These are phyloP conservation scores for Phytophthora citrophthora DNA, from an alignment of 352 stramenopile genomes.

Conservation along the genomic window DNA sequence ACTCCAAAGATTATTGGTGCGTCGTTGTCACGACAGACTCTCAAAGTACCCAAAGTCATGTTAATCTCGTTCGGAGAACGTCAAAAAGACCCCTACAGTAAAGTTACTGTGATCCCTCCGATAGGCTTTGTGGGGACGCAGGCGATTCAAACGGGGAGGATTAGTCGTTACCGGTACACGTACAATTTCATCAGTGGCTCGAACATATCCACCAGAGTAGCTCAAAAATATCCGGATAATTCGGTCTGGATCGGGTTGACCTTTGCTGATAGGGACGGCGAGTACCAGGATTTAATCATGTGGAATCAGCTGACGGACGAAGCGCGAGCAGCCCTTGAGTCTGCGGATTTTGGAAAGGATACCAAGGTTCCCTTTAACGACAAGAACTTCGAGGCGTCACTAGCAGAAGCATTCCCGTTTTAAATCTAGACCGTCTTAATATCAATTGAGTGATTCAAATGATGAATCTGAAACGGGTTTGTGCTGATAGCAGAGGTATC, in stretches of 20 bases:
- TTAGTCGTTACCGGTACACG: background rate
- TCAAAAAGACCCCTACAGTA: background rate
- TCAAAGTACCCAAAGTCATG: background rate
- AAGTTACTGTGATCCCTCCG: background rate
- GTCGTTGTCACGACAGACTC: background rate
- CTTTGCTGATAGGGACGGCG: background rate
- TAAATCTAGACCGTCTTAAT: background rate
- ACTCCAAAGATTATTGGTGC: background rate
- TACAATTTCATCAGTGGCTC: background rate
- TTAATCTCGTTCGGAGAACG: background rate
- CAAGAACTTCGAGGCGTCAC: background rate
- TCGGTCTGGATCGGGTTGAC: background rate
- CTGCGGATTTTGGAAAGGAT: background rate
- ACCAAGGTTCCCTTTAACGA: background rate
- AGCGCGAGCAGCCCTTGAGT: background rate
- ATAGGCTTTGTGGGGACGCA: background rate
- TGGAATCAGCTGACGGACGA: background rate
- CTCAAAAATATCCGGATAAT: background rate
- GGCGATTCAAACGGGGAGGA: background rate
- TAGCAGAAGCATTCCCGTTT: background rate
- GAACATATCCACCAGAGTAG: background rate
- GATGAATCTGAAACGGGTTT: too few species aligned
- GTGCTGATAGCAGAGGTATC: too few species aligned
- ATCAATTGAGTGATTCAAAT: too few species aligned
- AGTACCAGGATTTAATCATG: background rate